These are phyloP conservation scores for Cyberlindnera meyerae DNA, from an alignment of 805 yeast genomes.

Conservation along the genomic window DNA sequence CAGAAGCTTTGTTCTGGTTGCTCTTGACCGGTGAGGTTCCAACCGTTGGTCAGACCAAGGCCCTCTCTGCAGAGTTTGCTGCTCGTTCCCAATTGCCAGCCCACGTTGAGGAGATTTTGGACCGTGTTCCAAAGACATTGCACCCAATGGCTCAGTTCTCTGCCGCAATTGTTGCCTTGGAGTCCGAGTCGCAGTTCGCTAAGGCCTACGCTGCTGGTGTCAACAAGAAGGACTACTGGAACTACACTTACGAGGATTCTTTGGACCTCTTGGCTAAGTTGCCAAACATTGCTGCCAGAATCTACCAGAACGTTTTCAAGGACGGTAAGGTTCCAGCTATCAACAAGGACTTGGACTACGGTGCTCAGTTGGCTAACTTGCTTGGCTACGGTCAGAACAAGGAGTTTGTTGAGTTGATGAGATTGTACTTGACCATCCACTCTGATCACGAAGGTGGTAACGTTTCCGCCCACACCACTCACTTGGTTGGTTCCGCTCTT, in stretches of 20 bases:
- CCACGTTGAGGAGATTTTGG: conserved; percentile 68
- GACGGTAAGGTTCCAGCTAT: conserved; percentile 63
- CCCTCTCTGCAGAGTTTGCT: conserved; percentile 71
- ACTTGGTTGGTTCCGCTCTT: conserved; percentile 78
- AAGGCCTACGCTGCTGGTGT: conserved; percentile 84
- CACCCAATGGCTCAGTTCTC: conserved; percentile 92
- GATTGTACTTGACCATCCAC: conserved; percentile 77
- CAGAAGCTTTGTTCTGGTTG: conserved; percentile 82
- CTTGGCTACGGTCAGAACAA: conserved; percentile 54
- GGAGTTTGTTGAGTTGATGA: conserved; percentile 74
- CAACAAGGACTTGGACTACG: conserved; percentile 56
- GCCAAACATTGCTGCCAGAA: conserved; percentile 76
- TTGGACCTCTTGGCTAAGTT: conserved; percentile 76
- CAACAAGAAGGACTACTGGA: conserved; percentile 80
- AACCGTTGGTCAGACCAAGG: conserved; percentile 62
- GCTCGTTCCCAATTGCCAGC: conserved; percentile 74
- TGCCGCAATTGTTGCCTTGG: conserved; percentile 76
- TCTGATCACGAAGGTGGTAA: conserved; percentile 91
- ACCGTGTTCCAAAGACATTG: conserved; percentile 66
- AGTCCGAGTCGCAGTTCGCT: conserved; percentile 78
- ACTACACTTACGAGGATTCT: conserved; percentile 75
- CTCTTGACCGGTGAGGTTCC: conserved; percentile 81
- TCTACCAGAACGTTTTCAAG: conserved; percentile 79
- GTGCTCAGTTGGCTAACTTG: conserved; percentile 56
- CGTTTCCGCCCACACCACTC: conserved; percentile 84